Base-by-base conservation (phyloP, 257 asterid species). In the Verbascum thapsus region DNA sequence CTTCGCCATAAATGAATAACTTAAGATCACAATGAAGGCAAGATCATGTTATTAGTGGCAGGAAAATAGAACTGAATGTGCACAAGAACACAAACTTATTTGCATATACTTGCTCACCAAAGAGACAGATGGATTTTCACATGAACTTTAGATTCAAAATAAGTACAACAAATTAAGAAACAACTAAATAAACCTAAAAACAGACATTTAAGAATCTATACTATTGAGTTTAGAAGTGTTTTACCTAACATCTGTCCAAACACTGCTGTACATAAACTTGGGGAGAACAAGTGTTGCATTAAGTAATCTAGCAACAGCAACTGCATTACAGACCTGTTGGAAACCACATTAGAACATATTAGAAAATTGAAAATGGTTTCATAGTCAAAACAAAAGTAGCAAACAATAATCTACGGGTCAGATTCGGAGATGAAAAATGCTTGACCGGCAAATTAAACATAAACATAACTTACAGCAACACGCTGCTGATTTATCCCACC, bases 401-500 rank as follows among this genome's bases (percentile, higher is more conserved):
- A 54, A 7, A 55, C 41, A 37, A 20, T 26, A 58, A 42, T n/a
- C 8, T 12, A 51, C 15, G 44, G 40, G 48, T 53, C 61, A 17
- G 37, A 54, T 52, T 49, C 4, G 34, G 43, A 67, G 48, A 11
- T 10, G 35, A 41, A 51, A 67, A 47, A 17, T 15, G 10, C 49
- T 45, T 61, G 69, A 61, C 55, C 62, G 55, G 47, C 69, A 68
- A 53, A 47, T 53, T 43, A 17, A 61, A 58, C 57, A 71, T 55
- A 60, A 66, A 72, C 53, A 64, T 35, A 59, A 81, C 96, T 83
- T 84, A 94, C 97, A 70, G 99, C 99, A 68, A 94, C 99, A 76
- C 99, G 82, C 75, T 94, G 99, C 80, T 94, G 99, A 82, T 94
- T 94, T 78, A 90, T 88, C 63, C 99, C 99, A 56, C 99, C 99